Percentiles rank a stretch among this genome's conserved stretches.
phyloP scores from a whole-genome alignment of 768 basidiomycete genomes.

The Macrolepiota albuminosa region DNA sequence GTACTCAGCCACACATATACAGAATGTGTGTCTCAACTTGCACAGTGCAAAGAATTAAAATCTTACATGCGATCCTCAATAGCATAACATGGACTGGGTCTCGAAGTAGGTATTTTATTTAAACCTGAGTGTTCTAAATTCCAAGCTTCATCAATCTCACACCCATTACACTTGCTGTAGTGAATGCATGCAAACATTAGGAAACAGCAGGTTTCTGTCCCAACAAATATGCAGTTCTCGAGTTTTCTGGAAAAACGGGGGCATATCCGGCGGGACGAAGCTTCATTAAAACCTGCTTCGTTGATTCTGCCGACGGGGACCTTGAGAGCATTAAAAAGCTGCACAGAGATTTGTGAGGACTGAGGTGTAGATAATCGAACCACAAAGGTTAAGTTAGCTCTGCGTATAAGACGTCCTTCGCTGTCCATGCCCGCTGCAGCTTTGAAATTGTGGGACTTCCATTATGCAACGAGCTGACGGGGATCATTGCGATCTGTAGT shows the following conservation, averaged over 20 bases:
- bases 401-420: neutral
- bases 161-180: neutral
- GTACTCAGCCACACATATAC: too few relatives aligned
- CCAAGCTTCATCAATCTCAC: neutral
- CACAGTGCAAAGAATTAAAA: neutral
- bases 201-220: neutral
- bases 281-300: neutral
- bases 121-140: neutral
- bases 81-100: neutral
- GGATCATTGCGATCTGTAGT: slow-evolving; percentile 1
- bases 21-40: neutral
- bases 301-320: neutral
- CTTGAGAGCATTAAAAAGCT: neutral
- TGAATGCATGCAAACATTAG: neutral
- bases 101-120: too few relatives aligned
- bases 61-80: neutral
- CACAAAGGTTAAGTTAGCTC: neutral
- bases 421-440: neutral
- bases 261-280: neutral
- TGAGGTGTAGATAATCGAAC: neutral
- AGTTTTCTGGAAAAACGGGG: neutral
- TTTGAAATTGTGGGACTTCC: neutral
- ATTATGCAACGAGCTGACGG: neutral
- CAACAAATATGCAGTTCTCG: neutral
- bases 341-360: neutral